Conservation (phyloP, 148 eudicot genomes). For the Limonium bicolor region DNA sequence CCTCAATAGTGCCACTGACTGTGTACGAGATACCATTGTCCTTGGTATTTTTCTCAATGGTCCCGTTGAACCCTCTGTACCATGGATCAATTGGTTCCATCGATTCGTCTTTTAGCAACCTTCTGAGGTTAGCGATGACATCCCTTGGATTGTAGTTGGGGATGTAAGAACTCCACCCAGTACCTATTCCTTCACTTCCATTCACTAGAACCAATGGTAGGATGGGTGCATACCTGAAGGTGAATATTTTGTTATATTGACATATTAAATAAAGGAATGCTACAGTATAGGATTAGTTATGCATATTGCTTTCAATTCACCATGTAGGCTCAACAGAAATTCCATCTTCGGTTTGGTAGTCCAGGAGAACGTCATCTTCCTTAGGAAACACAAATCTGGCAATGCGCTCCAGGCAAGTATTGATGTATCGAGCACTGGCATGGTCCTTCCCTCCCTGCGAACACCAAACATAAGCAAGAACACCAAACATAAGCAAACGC, state of each 20-base stretch:
- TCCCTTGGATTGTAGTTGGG: slow-evolving; percentile 88
- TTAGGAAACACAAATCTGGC: slow-evolving; percentile 63
- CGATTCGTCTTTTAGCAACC: slow-evolving; percentile 40
- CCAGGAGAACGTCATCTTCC: slow-evolving; percentile 68
- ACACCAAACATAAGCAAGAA: background rate
- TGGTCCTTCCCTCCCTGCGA: slow-evolving; percentile 94
- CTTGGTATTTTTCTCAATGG: slow-evolving; percentile 41
- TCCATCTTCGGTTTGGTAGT: slow-evolving; percentile 80
- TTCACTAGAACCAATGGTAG: slow-evolving; percentile 85
- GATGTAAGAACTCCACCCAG: slow-evolving; percentile 88
- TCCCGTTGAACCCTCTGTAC: slow-evolving; percentile 79
- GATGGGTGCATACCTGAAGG: slow-evolving; percentile 75
- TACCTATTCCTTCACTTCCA: slow-evolving; percentile 98
- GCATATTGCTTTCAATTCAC: slow-evolving; percentile 10
- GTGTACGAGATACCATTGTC: slow-evolving; percentile 52
- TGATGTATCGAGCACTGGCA: slow-evolving; percentile 79
- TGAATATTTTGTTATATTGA: too few species aligned
- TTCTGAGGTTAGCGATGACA: slow-evolving; percentile 58
- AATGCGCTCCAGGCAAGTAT: slow-evolving; percentile 43
- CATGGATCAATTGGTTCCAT: slow-evolving; percentile 86
- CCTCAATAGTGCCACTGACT: slow-evolving; percentile 53
- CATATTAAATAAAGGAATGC: background rate
- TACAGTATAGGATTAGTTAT: background rate
- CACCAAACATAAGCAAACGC: too few species aligned
- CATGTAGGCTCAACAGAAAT: slow-evolving; percentile 72